phyloP scores from a whole-genome alignment of 192 early-diverging fungal species.

The Coemansia sp. region DNA sequence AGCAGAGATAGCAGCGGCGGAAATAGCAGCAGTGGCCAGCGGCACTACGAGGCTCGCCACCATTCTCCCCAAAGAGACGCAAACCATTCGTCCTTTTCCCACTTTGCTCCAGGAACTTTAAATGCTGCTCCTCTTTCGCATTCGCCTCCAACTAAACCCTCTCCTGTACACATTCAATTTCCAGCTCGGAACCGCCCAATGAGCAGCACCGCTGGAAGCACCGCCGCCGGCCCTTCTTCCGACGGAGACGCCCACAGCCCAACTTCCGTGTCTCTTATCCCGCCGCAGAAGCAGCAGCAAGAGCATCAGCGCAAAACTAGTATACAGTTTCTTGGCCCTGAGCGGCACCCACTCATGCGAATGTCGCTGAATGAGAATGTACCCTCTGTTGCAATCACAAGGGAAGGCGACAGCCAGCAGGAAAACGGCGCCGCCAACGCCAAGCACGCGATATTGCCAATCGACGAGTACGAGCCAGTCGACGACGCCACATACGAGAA shows the following conservation, averaged over 20 bases:
- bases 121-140: neutral
- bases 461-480: conserved; percentile 44
- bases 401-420: conserved; percentile 14
- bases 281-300: neutral
- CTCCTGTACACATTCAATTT: neutral
- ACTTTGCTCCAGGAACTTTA: neutral
- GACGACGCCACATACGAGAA: conserved; percentile 22
- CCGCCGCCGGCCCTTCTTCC: conserved; percentile 1
- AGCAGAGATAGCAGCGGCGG: neutral
- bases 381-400: conserved; percentile 14
- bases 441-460: conserved; percentile 15
- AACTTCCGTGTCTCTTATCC: conserved; percentile 7
- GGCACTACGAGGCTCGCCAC: conserved; percentile 10
- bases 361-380: conserved; percentile 46
- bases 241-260: neutral
- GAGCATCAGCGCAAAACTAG: conserved; percentile 15
- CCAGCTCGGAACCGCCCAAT: neutral
- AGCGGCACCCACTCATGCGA: conserved; percentile 35
- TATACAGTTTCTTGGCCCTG: conserved; percentile 51
- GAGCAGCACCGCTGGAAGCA: conserved; percentile 6
- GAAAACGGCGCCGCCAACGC: conserved; percentile 18
- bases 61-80: neutral
- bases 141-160: neutral
- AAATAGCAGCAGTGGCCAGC: conserved; percentile 1
- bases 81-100: neutral